phyloP scores from a whole-genome alignment of 306 rosid genomes.

The Argentina anserina region DNA sequence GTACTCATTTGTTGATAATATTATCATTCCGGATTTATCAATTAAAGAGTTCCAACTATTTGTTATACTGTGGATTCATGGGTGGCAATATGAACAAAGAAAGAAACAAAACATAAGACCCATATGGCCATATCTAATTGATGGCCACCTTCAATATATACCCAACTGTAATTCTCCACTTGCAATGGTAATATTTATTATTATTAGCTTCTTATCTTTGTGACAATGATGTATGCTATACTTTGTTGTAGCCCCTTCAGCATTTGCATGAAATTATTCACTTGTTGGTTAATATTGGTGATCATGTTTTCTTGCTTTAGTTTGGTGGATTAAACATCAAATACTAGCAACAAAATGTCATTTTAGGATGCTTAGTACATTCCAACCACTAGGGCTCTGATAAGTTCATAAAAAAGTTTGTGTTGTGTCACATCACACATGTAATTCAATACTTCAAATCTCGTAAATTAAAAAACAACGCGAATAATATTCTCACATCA shows the following conservation, averaged over 20 bases:
- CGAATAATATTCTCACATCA: not conserved
- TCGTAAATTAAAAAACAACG: not conserved
- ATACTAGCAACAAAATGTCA: not conserved
- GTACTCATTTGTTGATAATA: not conserved
- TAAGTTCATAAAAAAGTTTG: not conserved
- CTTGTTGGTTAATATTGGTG: not conserved
- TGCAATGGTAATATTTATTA: not conserved
- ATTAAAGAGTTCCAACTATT: not conserved
- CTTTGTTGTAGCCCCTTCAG: not conserved
- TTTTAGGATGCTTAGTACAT: not conserved
- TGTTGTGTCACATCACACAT: not conserved
- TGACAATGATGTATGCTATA: not conserved
- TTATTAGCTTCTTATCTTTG: not conserved
- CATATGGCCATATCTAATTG: not conserved
- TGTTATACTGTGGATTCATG: not conserved
- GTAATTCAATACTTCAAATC: not conserved
- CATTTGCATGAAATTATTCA: not conserved
- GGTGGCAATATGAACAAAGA: not conserved
- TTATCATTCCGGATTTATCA: not conserved
- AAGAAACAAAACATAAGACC: not conserved
- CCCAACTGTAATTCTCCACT: not conserved
- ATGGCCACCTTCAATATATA: not conserved
- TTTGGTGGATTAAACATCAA: not conserved
- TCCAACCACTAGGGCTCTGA: not conserved
- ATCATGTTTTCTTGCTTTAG: not conserved